phyloP scores from a whole-genome alignment of 1,284 basidiomycete genomes.

The Somion occarium region DNA sequence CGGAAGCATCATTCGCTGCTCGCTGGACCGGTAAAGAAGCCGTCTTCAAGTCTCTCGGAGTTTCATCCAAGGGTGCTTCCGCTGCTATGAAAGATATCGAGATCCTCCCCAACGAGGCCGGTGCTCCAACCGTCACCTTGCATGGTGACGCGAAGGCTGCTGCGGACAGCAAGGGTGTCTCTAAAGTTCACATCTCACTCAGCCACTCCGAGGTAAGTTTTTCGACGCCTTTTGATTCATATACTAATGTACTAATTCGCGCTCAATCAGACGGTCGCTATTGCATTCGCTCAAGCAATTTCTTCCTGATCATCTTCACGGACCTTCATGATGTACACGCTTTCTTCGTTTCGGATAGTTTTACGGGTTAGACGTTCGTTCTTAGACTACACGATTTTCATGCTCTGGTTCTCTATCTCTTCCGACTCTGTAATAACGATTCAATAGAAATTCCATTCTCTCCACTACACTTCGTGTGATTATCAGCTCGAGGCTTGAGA shows the following conservation, averaged over 20 bases:
- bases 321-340: constrained; percentile 6
- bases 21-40: constrained; percentile 99
- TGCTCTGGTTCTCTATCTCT: neutral
- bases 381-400: neutral
- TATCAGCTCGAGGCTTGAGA: neutral
- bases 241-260: no score
- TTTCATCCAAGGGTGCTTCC: constrained; percentile 86
- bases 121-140: constrained; percentile 72
- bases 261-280: constrained; percentile 73
- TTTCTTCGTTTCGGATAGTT: neutral
- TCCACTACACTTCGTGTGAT: neutral
- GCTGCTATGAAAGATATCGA: constrained; percentile 97
- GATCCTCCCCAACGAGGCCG: constrained; percentile 73
- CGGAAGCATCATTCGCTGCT: constrained; percentile 88
- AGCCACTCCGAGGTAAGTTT: constrained; percentile 85
- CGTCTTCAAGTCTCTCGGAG: constrained; percentile 95
- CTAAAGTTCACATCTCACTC: constrained; percentile 78
- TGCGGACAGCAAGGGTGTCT: constrained; percentile 73
- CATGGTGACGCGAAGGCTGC: constrained; percentile 80
- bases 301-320: constrained; percentile 22
- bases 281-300: constrained; percentile 76
- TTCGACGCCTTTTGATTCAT: no score
- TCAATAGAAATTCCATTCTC: neutral
- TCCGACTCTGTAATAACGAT: neutral
- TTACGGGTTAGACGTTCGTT: neutral